These are phyloP conservation scores for Grifola frondosa DNA, from an alignment of 1,284 basidiomycete genomes.

Conservation along the genomic window DNA sequence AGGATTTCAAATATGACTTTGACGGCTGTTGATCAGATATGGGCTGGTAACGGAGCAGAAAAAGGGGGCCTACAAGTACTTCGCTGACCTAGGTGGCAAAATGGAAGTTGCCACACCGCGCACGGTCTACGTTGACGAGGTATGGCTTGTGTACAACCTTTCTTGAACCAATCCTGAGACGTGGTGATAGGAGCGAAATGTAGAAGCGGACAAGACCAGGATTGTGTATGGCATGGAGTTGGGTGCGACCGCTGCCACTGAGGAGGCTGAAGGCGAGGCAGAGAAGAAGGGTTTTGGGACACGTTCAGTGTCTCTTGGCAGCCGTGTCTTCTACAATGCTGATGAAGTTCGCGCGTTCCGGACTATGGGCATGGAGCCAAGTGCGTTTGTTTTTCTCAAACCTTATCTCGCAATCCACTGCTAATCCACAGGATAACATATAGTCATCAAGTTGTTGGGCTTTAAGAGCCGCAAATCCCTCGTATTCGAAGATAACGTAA, in stretches of 20 bases:
- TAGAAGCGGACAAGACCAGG: slow-evolving; percentile 54
- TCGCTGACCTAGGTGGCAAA: slow-evolving; percentile 74
- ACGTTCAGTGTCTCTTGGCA: slow-evolving; percentile 48
- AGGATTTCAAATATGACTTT: background rate
- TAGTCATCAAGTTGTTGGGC: slow-evolving; percentile 83
- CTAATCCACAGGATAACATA: slow-evolving; percentile 12
- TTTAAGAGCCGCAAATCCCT: slow-evolving; percentile 82
- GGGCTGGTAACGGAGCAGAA: slow-evolving; percentile 83
- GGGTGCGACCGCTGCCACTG: slow-evolving; percentile 44
- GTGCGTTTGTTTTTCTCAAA: slow-evolving; percentile 39
- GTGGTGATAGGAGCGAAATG: slow-evolving; percentile 46
- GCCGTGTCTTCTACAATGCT: slow-evolving; percentile 76
- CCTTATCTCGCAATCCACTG: background rate
- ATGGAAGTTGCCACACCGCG: slow-evolving; percentile 73
- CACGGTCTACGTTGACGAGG: slow-evolving; percentile 80
- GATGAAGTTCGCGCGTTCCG: slow-evolving; percentile 84
- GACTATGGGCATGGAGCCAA: slow-evolving; percentile 73
- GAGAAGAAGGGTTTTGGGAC: slow-evolving; percentile 24
- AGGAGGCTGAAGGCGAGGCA: slow-evolving; percentile 38
- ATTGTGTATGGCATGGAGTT: slow-evolving; percentile 64
- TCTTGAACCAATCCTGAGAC: background rate
- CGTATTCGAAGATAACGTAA: slow-evolving; percentile 85
- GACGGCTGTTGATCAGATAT: slow-evolving; percentile 55
- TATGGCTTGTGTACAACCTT: slow-evolving; percentile 31
- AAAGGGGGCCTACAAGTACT: slow-evolving; percentile 79